Evolutionary conservation across 768 basidiomycete genomes (phyloP).

Genomic region (Termitomyces sp.): DNA sequence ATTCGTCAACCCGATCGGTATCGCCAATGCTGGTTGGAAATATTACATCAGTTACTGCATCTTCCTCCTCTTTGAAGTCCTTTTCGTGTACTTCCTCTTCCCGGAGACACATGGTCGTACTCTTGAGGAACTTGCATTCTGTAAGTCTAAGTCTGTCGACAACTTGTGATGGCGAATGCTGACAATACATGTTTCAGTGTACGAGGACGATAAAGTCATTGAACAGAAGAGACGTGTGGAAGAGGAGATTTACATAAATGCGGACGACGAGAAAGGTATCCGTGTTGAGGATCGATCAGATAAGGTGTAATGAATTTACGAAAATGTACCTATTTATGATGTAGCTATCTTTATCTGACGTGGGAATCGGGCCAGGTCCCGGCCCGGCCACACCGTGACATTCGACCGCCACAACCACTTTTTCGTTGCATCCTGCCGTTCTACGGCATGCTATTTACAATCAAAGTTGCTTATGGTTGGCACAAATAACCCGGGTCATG

Average conservation of each 20-base stretch:
- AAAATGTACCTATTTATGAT: too few relatives aligned
- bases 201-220: conserved; percentile 40
- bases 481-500: not conserved
- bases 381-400: too few relatives aligned
- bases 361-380: not conserved
- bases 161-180: not conserved
- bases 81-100: conserved; percentile 62
- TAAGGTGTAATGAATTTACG: too few relatives aligned
- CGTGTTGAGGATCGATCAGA: too few relatives aligned
- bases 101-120: conserved; percentile 55
- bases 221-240: conserved; percentile 43
- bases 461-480: not conserved
- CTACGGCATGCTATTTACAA: not conserved
- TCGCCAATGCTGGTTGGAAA: conserved; percentile 55
- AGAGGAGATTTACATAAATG: conserved; percentile 29
- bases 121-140: conserved; percentile 59
- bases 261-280: too few relatives aligned
- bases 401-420: not conserved
- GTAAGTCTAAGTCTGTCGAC: conserved; percentile 31
- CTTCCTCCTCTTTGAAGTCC: conserved; percentile 51
- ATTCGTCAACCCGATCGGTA: conserved; percentile 66
- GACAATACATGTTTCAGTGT: conserved; percentile 26
- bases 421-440: not conserved
- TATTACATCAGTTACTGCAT: conserved; percentile 57
- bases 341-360: too few relatives aligned